A percentile compares a stretch with the other conserved stretches of the same genome.
Conservation (phyloP, 2,329 filamentous ascomycete species). For the Amylocarpus encephaloides region DNA sequence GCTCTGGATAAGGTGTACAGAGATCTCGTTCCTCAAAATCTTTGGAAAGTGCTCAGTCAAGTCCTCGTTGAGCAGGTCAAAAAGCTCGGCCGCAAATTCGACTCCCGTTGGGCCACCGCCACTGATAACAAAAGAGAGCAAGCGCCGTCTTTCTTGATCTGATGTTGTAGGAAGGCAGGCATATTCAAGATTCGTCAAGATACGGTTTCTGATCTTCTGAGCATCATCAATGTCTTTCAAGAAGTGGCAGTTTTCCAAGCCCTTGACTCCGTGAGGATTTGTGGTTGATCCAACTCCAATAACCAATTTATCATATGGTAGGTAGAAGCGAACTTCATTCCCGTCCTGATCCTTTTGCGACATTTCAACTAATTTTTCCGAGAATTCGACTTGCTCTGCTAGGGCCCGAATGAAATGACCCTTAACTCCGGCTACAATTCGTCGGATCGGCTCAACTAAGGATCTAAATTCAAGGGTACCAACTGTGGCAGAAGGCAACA, state of each 20-base stretch:
- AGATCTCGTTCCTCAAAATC: constrained; percentile 93
- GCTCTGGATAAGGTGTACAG: constrained; percentile 93
- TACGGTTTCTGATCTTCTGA: constrained; percentile 77
- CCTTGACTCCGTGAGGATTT: constrained; percentile 93
- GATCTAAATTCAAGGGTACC: constrained; percentile 89
- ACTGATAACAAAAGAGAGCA: constrained; percentile 93
- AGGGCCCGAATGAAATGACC: constrained; percentile 87
- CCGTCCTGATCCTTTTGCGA: constrained; percentile 66
- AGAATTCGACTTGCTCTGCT: constrained; percentile 87
- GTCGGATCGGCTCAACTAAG: constrained; percentile 84
- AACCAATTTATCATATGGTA: constrained; percentile 95
- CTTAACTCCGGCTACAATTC: constrained; percentile 68
- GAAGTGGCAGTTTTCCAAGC: constrained; percentile 88
- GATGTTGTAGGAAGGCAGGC: constrained; percentile 88
- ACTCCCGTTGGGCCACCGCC: constrained; percentile 95
- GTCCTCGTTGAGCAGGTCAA: constrained; percentile 94
- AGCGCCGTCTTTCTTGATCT: constrained; percentile 77
- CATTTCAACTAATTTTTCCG: constrained; percentile 82
- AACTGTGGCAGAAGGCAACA: constrained; percentile 94
- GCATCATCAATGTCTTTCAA: constrained; percentile 94
- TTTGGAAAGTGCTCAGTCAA: constrained; percentile 76
- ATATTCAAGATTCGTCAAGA: constrained; percentile 82
- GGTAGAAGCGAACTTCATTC: constrained; percentile 75
- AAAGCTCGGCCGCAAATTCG: constrained; percentile 94
- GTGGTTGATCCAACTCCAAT: constrained; percentile 87